Conservation (phyloP, 176 grass and related monocot species). For the Secale cereale region DNA sequence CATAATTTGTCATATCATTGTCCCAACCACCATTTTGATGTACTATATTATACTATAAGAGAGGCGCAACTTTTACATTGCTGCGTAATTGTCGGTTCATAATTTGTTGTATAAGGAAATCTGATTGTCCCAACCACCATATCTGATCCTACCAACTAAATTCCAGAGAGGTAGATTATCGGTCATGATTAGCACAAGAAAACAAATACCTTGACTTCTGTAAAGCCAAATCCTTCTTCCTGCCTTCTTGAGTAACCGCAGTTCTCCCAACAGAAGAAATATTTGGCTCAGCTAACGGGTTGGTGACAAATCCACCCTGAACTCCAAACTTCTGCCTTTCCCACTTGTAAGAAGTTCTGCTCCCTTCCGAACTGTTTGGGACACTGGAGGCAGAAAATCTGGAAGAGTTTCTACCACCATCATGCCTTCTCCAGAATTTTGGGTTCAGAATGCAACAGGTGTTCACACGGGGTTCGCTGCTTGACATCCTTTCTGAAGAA, state of each 20-base stretch:
- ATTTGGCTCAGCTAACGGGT: slow-evolving; percentile 86
- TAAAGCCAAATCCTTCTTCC: slow-evolving; percentile 35
- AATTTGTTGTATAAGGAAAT: slow-evolving; percentile 7
- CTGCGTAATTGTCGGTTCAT: slow-evolving; percentile 1
- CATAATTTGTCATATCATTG: background rate
- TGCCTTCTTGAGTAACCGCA: slow-evolving; percentile 36
- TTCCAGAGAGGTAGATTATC: background rate
- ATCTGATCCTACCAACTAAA: background rate
- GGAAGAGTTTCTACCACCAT: slow-evolving; percentile 42
- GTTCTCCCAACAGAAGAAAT: slow-evolving; percentile 36
- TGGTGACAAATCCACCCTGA: slow-evolving; percentile 75
- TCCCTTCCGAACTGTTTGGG: slow-evolving; percentile 46
- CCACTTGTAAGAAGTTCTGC: slow-evolving; percentile 63
- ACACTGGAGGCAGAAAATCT: slow-evolving; percentile 58
- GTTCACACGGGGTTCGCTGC: slow-evolving; percentile 60
- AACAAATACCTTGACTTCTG: slow-evolving; percentile 58
- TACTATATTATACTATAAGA: background rate
- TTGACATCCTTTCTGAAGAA: slow-evolving; percentile 66
- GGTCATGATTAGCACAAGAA: background rate
- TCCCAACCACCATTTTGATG: background rate
- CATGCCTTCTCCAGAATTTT: slow-evolving; percentile 83
- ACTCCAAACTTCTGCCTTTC: slow-evolving; percentile 63
- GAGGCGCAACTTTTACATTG: slow-evolving; percentile 9
- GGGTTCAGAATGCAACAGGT: slow-evolving; percentile 84
- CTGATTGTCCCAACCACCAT: slow-evolving; percentile 9